Base-by-base conservation (phyloP, 805 yeast species). In the Yamadazyma tumulicola region DNA sequence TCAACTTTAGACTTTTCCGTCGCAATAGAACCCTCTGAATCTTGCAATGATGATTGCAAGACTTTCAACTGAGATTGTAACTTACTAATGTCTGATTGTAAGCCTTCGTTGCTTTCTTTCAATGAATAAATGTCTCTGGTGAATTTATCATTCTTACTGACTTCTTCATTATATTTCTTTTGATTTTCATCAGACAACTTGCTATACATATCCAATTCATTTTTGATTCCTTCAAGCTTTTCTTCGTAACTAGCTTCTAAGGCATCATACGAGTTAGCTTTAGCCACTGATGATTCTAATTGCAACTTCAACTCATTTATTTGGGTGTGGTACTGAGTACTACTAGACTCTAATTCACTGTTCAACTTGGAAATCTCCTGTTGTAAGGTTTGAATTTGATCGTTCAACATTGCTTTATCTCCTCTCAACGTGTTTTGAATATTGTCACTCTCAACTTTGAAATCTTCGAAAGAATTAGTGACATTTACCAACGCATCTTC, bases 401-500 rank as follows among this genome's bases (percentile, higher is more conserved):
- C 38, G 7, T 45, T 38, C 20, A 59, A 44, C 3, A 31, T 33
- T n/a, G 46, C 41, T 34, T 52, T 62, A 32, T 59, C 68, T 5
- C 41, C 32, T 11, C 43, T 29, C 21, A 64, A 43, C 6, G 38
- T 28, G 8, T 45, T 32, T 23, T 49, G 39, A 24, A 50, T 52
- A 2, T 39, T 36, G 4, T 61, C 61, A 11, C 48, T 35, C 6
- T 61, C 57, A 5, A 15, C 32, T 36, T 51, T 63, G 29, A 50
- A 59, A n/a, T 52, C 48, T 19, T 64, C 85, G 51, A 72, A 81
- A 1, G 80, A 64, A 14, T 62, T 60, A 19, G 75, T 77, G 39
- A 85, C 62, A 29, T 69, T 64, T 24, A 61, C 57, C 24, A 85
- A 63, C 4, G 88, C 77, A 34, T 73, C 75, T 49, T 85, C 94